Evolutionary conservation across 257 asterid species (phyloP).

Genomic region (Gentiana macrophylla): DNA sequence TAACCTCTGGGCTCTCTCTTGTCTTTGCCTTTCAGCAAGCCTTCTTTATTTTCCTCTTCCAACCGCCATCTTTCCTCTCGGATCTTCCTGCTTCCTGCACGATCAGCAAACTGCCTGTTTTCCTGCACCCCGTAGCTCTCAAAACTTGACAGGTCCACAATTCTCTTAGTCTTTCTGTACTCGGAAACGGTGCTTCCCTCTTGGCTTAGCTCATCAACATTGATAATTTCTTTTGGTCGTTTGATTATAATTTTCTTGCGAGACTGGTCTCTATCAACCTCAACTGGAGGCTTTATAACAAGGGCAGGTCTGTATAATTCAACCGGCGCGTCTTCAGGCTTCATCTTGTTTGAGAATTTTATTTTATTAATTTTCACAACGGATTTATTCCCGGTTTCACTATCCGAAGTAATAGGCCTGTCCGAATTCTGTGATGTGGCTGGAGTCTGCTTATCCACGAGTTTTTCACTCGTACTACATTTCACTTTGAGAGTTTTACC

Average conservation of each 20-base stretch:
- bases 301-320: slow-evolving; percentile 62
- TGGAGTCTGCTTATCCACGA: slow-evolving; percentile 62
- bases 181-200: slow-evolving; percentile 71
- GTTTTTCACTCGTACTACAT: slow-evolving; percentile 64
- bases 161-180: slow-evolving; percentile 72
- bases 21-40: slow-evolving; percentile 39
- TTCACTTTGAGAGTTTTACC: slow-evolving; percentile 80
- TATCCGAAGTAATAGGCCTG: slow-evolving; percentile 49
- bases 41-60: slow-evolving; percentile 56
- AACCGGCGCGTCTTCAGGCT: slow-evolving; percentile 49
- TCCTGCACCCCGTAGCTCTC: slow-evolving; percentile 42
- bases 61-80: slow-evolving; percentile 50
- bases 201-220: slow-evolving; percentile 66
- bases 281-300: slow-evolving; percentile 69
- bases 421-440: slow-evolving; percentile 72
- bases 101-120: slow-evolving; percentile 36
- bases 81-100: slow-evolving; percentile 46
- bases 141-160: slow-evolving; percentile 55
- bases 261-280: slow-evolving; percentile 57
- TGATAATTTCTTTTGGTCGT: slow-evolving; percentile 63
- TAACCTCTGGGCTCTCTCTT: slow-evolving; percentile 47
- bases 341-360: slow-evolving; percentile 61
- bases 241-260: slow-evolving; percentile 71
- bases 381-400: slow-evolving; percentile 54
- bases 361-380: slow-evolving; percentile 66